Evolutionary conservation across 2,329 filamentous ascomycete species (phyloP), one percentile per base, ranked within the genome.

Genomic region (Bimuria novae-zelandiae): DNA sequence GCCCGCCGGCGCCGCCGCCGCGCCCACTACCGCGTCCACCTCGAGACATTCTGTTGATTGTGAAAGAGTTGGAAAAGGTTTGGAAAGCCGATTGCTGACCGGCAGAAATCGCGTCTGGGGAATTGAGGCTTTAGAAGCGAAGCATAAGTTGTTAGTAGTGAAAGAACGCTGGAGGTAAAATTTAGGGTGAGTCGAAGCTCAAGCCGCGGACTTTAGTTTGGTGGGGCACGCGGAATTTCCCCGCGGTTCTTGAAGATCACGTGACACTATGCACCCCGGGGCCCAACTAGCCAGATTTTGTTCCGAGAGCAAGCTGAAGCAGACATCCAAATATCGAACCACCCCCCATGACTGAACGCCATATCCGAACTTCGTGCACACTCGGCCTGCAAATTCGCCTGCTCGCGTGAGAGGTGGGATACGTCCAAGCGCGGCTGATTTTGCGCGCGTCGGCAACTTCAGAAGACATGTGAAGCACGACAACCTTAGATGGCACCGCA

Each of bases 1-100:
- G 64, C 35, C 62, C 66, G 39, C 66, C 65, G 23, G 62, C 64
- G 27, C 62, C 66, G 39, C 66, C 65, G 23, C 64, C 64, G 27
- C 63, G 55, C n/a, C 45, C 60, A 22, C 65, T 64, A 21, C 71
- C 66, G 25, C 71, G 62, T 51, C 72, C 67, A 50, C 73, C 65
- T 48, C 63, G 58, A 29, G 64, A 55, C 63, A 67, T 66, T n/a
- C n/a, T n/a, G 37, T 25, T 14, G 54, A 17, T 22, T 11, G n/a
- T 39, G 30, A 11, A 12, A 11, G 30, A 12, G n/a, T 16, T 36
- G 16, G 7, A 36, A 17, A 36, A 6, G 7, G 5, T 6, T 5
- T 4, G 4, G 5, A 17, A 36, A 16, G 16, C 5, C 22, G 21
- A 12, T 42, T 32, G 49, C 48, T 14, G n/a, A 21, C 8, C 2